Base-by-base conservation (phyloP, 805 yeast species). In the Zygoascus biomembranicola region DNA sequence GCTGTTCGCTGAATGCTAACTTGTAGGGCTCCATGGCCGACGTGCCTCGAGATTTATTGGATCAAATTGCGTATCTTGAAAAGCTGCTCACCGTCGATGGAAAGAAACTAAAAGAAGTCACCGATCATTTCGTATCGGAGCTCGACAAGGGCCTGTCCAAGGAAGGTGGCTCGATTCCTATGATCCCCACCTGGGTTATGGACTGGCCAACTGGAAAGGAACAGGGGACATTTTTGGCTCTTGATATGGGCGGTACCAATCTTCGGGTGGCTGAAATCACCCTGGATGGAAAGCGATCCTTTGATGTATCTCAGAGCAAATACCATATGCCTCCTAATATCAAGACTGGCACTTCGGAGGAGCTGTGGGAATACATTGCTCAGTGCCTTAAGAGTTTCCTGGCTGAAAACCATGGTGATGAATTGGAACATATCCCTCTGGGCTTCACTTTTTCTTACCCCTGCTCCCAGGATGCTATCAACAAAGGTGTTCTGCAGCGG, bases 371-470 rank as follows among this genome's bases (percentile, higher is more conserved):
- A 53, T 92, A 89, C 73, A 86, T 92, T 63, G 97, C 97, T 56
- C 82, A 79, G 42, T 83, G 88, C 64, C 78, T 92, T 68, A 78
- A 81, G 61, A 72, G 76, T 58, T 92, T 92, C 65, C 76, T 89
- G 55, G 73, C 78, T 55, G 82, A 78, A 71, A 90, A 92, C 62
- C 59, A 63, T 20, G 64, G 51, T 47, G 73, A 73, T 5, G 31
- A 41, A 8, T 72, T 77, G 20, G 71, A 72, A 26, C 74, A 79
- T 46, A 71, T 87, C 56, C 90, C 95, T 52, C 77, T 92, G 65
- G 98, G 99, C 49, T 92, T 92, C 80, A 92, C 98, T 41, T 92
- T 92, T 75, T 85, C 95, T 13, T 92, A 84, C 75, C 97, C 98
- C 19, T 63, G 69, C 63, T 62, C 72, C 23, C 99, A 92, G 73